These are phyloP conservation scores for Westerdykella aurantiaca DNA, from an alignment of 2,329 filamentous ascomycete species.

Conservation along the genomic window DNA sequence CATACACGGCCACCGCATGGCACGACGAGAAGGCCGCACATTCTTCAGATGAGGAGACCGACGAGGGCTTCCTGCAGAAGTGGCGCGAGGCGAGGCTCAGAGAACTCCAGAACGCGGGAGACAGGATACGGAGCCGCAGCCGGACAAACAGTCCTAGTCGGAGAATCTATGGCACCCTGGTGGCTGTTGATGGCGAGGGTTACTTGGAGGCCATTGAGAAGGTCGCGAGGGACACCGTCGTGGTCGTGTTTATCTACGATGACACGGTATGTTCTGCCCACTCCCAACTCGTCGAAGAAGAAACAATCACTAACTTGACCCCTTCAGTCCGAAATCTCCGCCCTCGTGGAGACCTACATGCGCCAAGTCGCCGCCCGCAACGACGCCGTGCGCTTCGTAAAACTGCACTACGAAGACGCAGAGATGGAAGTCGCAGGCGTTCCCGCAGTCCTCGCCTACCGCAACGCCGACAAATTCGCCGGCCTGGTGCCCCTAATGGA, in stretches of 20 bases:
- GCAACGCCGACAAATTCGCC: constrained; percentile 82
- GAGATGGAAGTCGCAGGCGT: constrained; percentile 88
- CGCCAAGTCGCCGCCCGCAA: constrained; percentile 66
- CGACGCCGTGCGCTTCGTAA: constrained; percentile 75
- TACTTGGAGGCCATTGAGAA: constrained; percentile 97
- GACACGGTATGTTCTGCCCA: constrained; percentile 58
- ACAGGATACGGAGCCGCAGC: constrained; percentile 43
- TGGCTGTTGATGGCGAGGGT: constrained; percentile 79
- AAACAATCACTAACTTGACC: constrained; percentile 9
- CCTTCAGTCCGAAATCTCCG: constrained; percentile 67
- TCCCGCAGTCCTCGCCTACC: constrained; percentile 84
- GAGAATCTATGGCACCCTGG: constrained; percentile 70
- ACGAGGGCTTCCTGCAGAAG: constrained; percentile 73
- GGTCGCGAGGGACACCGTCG: constrained; percentile 70
- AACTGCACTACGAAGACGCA: constrained; percentile 84
- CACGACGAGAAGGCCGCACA: constrained; percentile 45
- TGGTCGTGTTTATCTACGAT: constrained; percentile 92
- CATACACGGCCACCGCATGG: constrained; percentile 32
- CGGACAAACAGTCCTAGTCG: constrained; percentile 71
- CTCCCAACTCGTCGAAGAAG: background rate
- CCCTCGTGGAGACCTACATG: constrained; percentile 72
- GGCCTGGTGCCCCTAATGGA: constrained; percentile 82
- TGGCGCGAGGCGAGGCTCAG: constrained; percentile 78
- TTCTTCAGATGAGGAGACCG: constrained; percentile 54
- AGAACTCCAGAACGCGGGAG: constrained; percentile 64